Conservation (phyloP, 176 grass and related monocot genomes). For the Triticum aestivum region DNA sequence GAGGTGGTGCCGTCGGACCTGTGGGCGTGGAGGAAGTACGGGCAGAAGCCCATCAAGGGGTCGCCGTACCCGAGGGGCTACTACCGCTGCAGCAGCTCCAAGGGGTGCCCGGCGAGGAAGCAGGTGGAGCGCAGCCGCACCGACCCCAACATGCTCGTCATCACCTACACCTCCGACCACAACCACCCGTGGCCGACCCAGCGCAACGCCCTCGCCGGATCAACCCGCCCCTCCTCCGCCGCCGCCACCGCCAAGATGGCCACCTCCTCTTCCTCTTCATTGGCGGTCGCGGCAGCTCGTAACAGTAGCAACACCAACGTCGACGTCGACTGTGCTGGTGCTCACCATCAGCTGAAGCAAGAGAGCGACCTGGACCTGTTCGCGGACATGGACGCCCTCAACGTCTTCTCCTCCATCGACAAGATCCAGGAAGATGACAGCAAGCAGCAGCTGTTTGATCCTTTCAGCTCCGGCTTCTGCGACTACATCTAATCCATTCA, state of each 20-base stretch:
- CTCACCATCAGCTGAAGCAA: slow-evolving; percentile 36
- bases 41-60: slow-evolving; percentile 96
- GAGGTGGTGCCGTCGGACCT: slow-evolving; percentile 96
- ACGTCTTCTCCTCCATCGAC: neutral
- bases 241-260: neutral
- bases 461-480: slow-evolving; percentile 59
- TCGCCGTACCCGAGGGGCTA: slow-evolving; percentile 95
- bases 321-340: neutral
- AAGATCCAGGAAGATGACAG: slow-evolving; percentile 20
- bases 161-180: slow-evolving; percentile 99
- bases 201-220: slow-evolving; percentile 87
- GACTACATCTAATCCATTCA: slow-evolving; percentile 19
- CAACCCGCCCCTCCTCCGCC: slow-evolving; percentile 33
- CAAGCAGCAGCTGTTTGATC: slow-evolving; percentile 38
- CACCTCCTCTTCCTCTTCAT: neutral
- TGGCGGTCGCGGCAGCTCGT: neutral
- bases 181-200: slow-evolving; percentile 98
- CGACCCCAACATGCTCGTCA: slow-evolving; percentile 91
- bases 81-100: slow-evolving; percentile 99
- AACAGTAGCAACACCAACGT: neutral
- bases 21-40: slow-evolving; percentile 99
- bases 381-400: slow-evolving; percentile 8
- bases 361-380: slow-evolving; percentile 35
- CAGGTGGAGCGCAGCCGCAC: slow-evolving; percentile 99
- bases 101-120: slow-evolving; percentile 92